Evolutionary conservation across 2,329 filamentous ascomycete genomes (phyloP), one percentile per base, ranked within the genome.

Genomic region (Didymellaceae sp.): DNA sequence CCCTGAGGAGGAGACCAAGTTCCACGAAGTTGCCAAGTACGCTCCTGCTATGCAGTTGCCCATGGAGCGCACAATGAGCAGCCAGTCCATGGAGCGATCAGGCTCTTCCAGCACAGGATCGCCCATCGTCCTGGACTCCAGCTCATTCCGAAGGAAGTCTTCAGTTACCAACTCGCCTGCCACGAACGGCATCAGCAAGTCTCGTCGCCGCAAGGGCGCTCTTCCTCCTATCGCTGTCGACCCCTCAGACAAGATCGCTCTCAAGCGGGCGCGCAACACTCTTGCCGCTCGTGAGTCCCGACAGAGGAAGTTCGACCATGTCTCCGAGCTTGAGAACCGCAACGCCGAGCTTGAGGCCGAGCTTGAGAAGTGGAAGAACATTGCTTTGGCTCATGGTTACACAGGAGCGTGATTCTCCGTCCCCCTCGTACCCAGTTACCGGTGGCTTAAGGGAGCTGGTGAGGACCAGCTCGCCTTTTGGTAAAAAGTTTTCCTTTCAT

Each of bases 191-290:
- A 86, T 95, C 46, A 83, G 77, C 67, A 74, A 74, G 61, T 77
- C 88, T 64, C 88, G 89, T 60, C 87, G 89, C 71, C 88, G 90
- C 57, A 86, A 90, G 68, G 93, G 92, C 81, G 86, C 88, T 56
- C 79, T 96, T 46, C 87, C 89, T 56, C 86, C 87, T 6, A 92
- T 96, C 70, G 78, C 88, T 54, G 83, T 91, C 28, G 90, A 97
- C 62, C 83, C 86, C 1, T 77, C 64, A 32, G 92, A 97, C 66
- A 83, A 82, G 8, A 73, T 88, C n/a, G 91, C 90, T 16, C 84
- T 92, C 81, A 97, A 97, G 86, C 89, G 93, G 72, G 92, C 91
- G 41, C 88, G 91, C 61, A 97, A 97, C 74, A 96, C 91, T 7
- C 83, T 95, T 72, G 93, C 93, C 14, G 93, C 93, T 65, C 91